A percentile compares a stretch with the other conserved stretches of the same genome.
Conservation (phyloP, 169 alveolate species). For the Eimeria tenella region DNA sequence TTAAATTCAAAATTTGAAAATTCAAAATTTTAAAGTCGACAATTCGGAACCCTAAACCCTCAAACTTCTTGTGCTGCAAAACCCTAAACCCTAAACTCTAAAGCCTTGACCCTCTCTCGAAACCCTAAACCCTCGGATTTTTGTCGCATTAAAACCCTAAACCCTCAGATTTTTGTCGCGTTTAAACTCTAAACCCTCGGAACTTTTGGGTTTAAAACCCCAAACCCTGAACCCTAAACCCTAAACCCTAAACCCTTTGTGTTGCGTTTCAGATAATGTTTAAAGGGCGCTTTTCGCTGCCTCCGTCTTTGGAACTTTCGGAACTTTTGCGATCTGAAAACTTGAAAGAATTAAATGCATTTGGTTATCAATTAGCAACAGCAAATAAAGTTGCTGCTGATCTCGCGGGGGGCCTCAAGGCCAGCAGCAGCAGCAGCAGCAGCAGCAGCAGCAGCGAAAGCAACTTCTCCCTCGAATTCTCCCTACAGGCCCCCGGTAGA, state of each 20-base stretch:
- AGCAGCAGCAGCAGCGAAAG: slow-evolving; percentile 39
- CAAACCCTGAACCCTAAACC: neutral
- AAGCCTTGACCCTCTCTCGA: too few relatives aligned
- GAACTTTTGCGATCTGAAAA: neutral
- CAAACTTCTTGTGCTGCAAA: too few relatives aligned
- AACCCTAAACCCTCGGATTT: neutral
- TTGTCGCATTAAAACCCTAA: neutral
- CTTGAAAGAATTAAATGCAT: neutral
- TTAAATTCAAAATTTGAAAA: neutral
- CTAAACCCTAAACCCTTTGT: neutral
- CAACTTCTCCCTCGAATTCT: too few relatives aligned
- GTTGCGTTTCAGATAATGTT: too few relatives aligned
- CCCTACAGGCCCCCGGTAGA: too few relatives aligned
- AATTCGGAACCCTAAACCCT: neutral
- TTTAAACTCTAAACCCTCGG: neutral
- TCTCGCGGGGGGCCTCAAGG: neutral
- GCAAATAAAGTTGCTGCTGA: neutral
- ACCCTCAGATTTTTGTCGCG: neutral
- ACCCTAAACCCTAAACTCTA: neutral
- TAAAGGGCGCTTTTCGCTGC: too few relatives aligned
- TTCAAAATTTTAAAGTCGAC: neutral
- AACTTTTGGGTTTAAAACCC: neutral
- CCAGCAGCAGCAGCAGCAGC: slow-evolving; percentile 25
- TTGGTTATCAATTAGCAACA: neutral
- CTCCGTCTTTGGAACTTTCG: too few relatives aligned